Base-by-base conservation (phyloP, 345 rosid species). In the Boechera stricta region DNA sequence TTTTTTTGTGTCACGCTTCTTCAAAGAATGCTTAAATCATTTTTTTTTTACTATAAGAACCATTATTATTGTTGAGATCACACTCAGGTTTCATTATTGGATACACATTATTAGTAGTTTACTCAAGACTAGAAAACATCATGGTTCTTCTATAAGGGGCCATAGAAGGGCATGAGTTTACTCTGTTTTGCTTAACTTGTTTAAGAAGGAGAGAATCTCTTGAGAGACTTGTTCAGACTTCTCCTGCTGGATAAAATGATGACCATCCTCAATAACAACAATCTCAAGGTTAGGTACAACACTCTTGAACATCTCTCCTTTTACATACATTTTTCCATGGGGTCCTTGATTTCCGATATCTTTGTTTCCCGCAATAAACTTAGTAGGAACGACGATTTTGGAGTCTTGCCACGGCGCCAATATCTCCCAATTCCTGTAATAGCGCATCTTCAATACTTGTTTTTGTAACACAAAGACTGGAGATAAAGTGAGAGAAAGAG, bases 391-490 rank as follows among this genome's bases (percentile, higher is more conserved):
- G 0, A 45, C 31, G n/a, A 91, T 81, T 64, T 86, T 85, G 4
- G 83, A 53, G 72, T 79, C 89, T 75, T 85, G 83, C 93, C 91
- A 86, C 4, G 88, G 79, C 12, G 87, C 85, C 33, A 65, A 16
- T 39, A 89, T 77, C 83, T 89, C 91, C 90, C 90, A 89, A 3
- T 86, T 89, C 91, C 96, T 87, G 85, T 42, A 39, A 45, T 24
- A 44, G 0, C 32, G 39, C 28, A 36, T 15, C 24, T 26, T 16
- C 8, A 49, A 6, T 57, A 44, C 24, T 9, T 31, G 33, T 53
- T 16, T 39, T 24, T 12, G 67, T 41, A 56, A 41, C 32, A 42
- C 31, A 70, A 70, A 10, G 31, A 67, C 10, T 67, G 4, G 15
- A 38, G 16, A 56, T 55, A 6, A 28, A 56, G 26, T 55, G 42